Evolutionary conservation across 2,329 filamentous ascomycete species (phyloP).

Genomic region (Botrytis squamosa): DNA sequence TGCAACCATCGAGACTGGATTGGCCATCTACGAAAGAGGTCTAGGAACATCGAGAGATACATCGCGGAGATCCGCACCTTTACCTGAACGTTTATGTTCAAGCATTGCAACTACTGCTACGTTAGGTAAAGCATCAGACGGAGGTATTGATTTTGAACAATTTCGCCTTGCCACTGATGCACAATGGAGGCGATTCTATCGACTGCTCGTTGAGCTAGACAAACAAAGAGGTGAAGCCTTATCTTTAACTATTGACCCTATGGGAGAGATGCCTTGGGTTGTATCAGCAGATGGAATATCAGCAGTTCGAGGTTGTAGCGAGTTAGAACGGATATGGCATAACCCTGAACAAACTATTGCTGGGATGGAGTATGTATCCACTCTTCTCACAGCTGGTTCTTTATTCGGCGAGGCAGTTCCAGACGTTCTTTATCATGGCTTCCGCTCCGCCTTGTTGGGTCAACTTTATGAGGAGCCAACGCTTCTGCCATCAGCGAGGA

Average conservation of each 20-base stretch:
- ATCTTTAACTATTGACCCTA: slow-evolving; percentile 70
- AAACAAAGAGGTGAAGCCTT: slow-evolving; percentile 81
- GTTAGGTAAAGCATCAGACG: slow-evolving; percentile 59
- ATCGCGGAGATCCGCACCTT: slow-evolving; percentile 50
- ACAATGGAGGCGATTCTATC: slow-evolving; percentile 90
- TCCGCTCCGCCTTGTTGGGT: slow-evolving; percentile 63
- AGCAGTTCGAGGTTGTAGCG: slow-evolving; percentile 75
- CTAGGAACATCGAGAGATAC: slow-evolving; percentile 46
- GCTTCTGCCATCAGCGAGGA: slow-evolving; percentile 67
- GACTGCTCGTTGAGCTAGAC: slow-evolving; percentile 81
- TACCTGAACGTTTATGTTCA: slow-evolving; percentile 74
- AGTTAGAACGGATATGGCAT: slow-evolving; percentile 70
- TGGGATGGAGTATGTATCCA: slow-evolving; percentile 55
- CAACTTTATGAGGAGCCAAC: slow-evolving; percentile 75
- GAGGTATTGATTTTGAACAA: slow-evolving; percentile 70
- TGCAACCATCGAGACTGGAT: slow-evolving; percentile 77
- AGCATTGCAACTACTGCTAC: slow-evolving; percentile 69
- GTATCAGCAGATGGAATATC: slow-evolving; percentile 80
- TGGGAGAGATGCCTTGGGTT: slow-evolving; percentile 75
- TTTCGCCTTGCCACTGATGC: slow-evolving; percentile 72
- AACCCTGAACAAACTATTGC: slow-evolving; percentile 55
- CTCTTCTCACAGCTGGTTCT: slow-evolving; percentile 67
- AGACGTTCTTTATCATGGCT: slow-evolving; percentile 65
- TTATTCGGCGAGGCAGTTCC: slow-evolving; percentile 70
- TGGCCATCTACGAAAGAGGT: slow-evolving; percentile 76